Base-by-base conservation (phyloP, 257 asterid genomes). In the Fraxinus pennsylvanica region DNA sequence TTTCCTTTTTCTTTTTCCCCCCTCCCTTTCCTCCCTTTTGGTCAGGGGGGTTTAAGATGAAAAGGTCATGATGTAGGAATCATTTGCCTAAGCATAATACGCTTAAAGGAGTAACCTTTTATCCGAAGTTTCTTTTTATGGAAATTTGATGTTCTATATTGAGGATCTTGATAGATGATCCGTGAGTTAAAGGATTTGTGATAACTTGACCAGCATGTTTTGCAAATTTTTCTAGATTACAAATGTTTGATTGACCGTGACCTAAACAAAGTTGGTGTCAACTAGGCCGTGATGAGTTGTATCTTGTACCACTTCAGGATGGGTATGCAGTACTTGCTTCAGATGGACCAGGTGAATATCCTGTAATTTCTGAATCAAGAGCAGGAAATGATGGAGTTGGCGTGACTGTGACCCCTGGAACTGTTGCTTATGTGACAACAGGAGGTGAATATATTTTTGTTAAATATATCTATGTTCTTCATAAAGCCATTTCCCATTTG, bases 321-420 rank as follows among this genome's bases (percentile, higher is more conserved):
- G 99, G 99, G 54, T 96, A 93, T 88, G 98, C 98, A 1, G 95
- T 96, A 45, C 86, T 96, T 81, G 92, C 99, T 57, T 89, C 94
- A 17, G 97, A 96, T 83, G 99, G 99, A 72, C 92, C 93, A 5
- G 99, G 99, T 35, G 96, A 86, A 75, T 96, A 91, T 87, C 89
- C 94, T 39, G 93, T 95, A 61, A 89, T 93, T 75, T 84, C 92
- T 0, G 98, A 95, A 91, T 93, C 99, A 50, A 91, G 99, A 88
- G 99, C 99, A 0, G 99, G 99, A 77, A 87, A 93, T 83, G 98
- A 95, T 83, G 99, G 87, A 36, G 52, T 93, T 80, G 97, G 90
- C 38, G 89, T 85, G 73, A 87, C 89, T 9, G 87, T 95, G 81
- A 87, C 90, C 45, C 84, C 94, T 35, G 98, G 98, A 84, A 91